Evolutionary conservation across 2,329 filamentous ascomycete genomes (phyloP).

Genomic region (Capronia americana): DNA sequence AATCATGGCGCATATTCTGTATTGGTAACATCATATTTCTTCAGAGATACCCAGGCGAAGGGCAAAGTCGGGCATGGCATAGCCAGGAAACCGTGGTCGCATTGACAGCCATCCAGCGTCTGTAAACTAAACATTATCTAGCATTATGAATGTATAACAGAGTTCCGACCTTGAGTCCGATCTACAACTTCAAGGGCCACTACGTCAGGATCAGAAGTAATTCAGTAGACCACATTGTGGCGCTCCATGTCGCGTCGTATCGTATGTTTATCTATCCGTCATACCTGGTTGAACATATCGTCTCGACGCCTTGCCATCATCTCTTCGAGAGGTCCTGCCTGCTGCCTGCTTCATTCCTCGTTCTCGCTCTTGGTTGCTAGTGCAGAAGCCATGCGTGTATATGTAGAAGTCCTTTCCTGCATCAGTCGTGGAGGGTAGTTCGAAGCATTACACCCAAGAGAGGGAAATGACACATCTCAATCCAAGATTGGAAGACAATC

Average conservation of each 20-base stretch:
- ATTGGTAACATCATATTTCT: background rate
- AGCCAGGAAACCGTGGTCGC: background rate
- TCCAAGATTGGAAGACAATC: no score
- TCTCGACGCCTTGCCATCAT: background rate
- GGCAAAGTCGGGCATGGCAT: background rate
- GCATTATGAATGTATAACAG: background rate
- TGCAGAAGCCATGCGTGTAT: no score
- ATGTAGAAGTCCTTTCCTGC: no score
- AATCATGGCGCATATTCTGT: background rate
- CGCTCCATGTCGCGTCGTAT: no score
- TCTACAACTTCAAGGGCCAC: background rate
- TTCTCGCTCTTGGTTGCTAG: no score
- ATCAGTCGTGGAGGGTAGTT: no score
- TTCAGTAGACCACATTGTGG: background rate
- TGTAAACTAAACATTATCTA: background rate
- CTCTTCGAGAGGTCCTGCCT: background rate
- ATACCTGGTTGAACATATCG: background rate
- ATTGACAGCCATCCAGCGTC: background rate
- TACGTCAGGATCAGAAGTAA: background rate
- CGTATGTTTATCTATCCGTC: background rate
- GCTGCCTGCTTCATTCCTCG: no score
- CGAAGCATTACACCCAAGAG: no score
- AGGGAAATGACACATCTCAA: no score
- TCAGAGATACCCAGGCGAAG: slow-evolving; percentile 14
- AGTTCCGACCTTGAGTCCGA: background rate